Percentiles rank a stretch among this genome's conserved stretches.
Conservation (phyloP, 352 stramenopile genomes). For the Phytophthora megakarya region DNA sequence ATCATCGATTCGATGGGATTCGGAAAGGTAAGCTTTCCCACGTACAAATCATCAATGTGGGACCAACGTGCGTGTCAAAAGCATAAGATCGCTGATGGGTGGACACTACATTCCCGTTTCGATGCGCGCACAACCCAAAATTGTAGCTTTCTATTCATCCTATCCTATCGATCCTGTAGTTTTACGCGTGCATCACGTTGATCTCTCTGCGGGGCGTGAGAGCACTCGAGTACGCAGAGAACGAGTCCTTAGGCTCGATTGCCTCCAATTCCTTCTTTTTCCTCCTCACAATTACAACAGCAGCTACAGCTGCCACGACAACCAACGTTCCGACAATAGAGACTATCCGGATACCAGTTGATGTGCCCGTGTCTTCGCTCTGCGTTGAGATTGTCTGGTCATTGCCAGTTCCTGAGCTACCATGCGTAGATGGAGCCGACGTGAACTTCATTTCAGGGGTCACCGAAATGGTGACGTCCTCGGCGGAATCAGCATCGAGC, state of each 20-base stretch:
- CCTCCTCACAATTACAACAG: slow-evolving; percentile 48
- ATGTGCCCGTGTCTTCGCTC: neutral
- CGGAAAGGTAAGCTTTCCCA: slow-evolving; percentile 17
- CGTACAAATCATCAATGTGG: slow-evolving; percentile 26
- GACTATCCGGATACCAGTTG: slow-evolving; percentile 8
- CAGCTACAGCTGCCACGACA: slow-evolving; percentile 24
- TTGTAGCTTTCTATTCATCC: slow-evolving; percentile 24
- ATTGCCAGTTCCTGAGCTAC: slow-evolving; percentile 5
- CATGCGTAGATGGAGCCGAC: neutral
- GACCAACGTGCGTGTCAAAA: slow-evolving; percentile 17
- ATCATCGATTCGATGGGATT: too few species aligned
- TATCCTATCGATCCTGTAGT: slow-evolving; percentile 13
- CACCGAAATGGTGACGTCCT: slow-evolving; percentile 13
- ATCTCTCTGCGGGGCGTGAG: slow-evolving; percentile 44
- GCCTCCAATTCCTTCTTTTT: slow-evolving; percentile 58
- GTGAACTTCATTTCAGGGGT: slow-evolving; percentile 6
- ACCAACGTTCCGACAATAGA: slow-evolving; percentile 18
- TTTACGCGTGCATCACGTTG: slow-evolving; percentile 29
- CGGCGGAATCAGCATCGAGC: neutral
- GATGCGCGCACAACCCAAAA: slow-evolving; percentile 17
- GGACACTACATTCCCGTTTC: slow-evolving; percentile 26
- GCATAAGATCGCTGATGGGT: slow-evolving; percentile 26
- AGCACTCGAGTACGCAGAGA: slow-evolving; percentile 24
- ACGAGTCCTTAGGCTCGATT: slow-evolving; percentile 34
- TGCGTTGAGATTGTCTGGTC: slow-evolving; percentile 14